Evolutionary conservation across 1,284 basidiomycete species (phyloP), one percentile per base, ranked within the genome.

Genomic region (Trametes polyzona): DNA sequence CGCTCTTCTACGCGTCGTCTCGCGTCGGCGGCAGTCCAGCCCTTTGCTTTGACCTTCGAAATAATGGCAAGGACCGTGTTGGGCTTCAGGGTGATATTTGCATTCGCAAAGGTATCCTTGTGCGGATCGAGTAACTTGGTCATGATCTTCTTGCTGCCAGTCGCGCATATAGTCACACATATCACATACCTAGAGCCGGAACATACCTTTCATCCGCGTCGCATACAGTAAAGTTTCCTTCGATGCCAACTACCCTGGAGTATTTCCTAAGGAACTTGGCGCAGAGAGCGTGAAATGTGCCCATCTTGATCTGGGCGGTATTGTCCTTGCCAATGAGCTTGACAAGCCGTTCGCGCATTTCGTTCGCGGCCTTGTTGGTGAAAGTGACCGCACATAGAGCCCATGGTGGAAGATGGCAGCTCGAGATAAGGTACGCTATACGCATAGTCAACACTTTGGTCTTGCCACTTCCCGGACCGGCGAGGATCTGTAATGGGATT

Each of bases 291-390:
- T 96, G 93, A 65, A 96, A 95, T 0, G 93, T 96, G 14, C 92
- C 91, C 85, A 83, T 76, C 61, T 87, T 81, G 30, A 96, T 77
- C 47, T 82, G 75, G 16, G 78, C 75, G 0, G 88, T 89, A 7
- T 72, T 69, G 21, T 82, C 73, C 41, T 82, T 78, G 3, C 93
- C 93, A 24, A 96, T 80, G n/a, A 96, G 75, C 57, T 80, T 82
- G 21, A 75, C 73, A 26, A 97, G 75, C 2, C 95, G 81, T 61
- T 84, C 79, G 58, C 84, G 82, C 94, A 96, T 95, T 75, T 96
- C 94, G 61, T 86, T 88, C 1, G 94, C 93, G 3, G 94, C 93
- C 73, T 95, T 95, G 77, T 95, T 95, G 5, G 90, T 92, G 71
- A 92, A 93, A 0, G 91, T 93, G 2, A 93, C 90, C 1, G 90